phyloP scores from a whole-genome alignment of 495 filamentous ascomycete species.

The Lineolata rhizophorae region DNA sequence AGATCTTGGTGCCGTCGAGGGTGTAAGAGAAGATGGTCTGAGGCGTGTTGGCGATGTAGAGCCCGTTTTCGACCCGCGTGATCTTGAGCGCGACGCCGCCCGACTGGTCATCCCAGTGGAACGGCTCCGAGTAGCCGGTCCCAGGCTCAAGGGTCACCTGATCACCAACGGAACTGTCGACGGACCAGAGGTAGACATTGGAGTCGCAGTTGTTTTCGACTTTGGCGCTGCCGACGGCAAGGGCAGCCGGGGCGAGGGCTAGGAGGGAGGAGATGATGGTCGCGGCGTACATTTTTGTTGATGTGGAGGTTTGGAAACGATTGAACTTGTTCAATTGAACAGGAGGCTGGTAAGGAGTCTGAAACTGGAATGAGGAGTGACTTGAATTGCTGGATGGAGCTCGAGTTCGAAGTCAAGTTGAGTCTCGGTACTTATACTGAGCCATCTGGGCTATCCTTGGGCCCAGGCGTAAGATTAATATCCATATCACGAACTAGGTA shows the following conservation, averaged over 20 bases:
- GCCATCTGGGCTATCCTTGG: too few species aligned
- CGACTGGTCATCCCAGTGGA: slow-evolving; percentile 25
- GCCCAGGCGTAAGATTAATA: too few species aligned
- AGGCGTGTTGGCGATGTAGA: slow-evolving; percentile 27
- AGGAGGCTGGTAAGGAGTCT: too few species aligned
- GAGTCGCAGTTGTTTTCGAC: slow-evolving; percentile 28
- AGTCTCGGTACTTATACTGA: too few species aligned
- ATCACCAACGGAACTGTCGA: slow-evolving; percentile 21
- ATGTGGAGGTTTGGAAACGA: too few species aligned
- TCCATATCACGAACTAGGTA: too few species aligned
- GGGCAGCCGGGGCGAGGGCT: slow-evolving; percentile 2
- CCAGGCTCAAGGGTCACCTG: slow-evolving; percentile 21
- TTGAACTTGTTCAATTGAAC: too few species aligned
- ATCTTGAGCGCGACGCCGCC: slow-evolving; percentile 35
- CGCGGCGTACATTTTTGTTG: too few species aligned
- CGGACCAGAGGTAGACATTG: slow-evolving; percentile 33
- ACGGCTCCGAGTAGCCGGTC: slow-evolving; percentile 19
- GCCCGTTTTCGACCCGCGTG: slow-evolving; percentile 24
- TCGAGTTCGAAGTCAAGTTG: too few species aligned
- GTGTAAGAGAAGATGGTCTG: slow-evolving; percentile 32
- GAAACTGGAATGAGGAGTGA: too few species aligned
- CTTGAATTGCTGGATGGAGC: too few species aligned
- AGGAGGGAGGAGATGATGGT: too few species aligned
- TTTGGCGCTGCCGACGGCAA: slow-evolving; percentile 27
- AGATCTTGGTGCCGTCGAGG: slow-evolving; percentile 25